Percentiles rank a stretch among this genome's conserved stretches.
Evolutionary conservation across 1,284 basidiomycete species (phyloP).

Genomic region (Stereum hirsutum): DNA sequence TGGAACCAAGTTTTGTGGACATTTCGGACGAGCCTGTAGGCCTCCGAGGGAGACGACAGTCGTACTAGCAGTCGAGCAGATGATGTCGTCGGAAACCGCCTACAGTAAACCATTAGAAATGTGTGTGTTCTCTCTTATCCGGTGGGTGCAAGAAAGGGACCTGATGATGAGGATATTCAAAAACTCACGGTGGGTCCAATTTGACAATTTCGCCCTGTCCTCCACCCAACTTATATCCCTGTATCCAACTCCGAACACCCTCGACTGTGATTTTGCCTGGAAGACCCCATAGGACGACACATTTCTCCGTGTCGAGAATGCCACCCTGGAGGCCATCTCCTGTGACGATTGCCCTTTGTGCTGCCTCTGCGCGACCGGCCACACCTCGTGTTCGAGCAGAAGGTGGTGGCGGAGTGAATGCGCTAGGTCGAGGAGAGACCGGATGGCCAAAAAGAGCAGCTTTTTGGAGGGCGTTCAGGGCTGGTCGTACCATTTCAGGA

Average conservation of each 20-base stretch:
- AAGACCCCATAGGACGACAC: constrained; percentile 53
- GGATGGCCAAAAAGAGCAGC: constrained; percentile 34
- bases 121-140: background rate
- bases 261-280: constrained; percentile 33
- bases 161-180: no score
- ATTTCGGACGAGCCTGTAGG: constrained; percentile 52
- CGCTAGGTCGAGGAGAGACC: constrained; percentile 17
- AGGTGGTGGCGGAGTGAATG: background rate
- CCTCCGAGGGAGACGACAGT: constrained; percentile 47
- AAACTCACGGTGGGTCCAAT: constrained; percentile 44
- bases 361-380: constrained; percentile 31
- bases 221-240: constrained; percentile 33
- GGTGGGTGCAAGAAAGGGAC: background rate
- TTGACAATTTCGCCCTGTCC: constrained; percentile 34
- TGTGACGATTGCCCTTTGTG: constrained; percentile 26
- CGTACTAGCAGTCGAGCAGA: constrained; percentile 41
- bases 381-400: constrained; percentile 27
- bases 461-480: constrained; percentile 30
- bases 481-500: constrained; percentile 32
- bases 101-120: no score
- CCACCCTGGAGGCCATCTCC: constrained; percentile 48
- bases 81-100: no score
- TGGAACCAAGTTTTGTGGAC: constrained; percentile 49
- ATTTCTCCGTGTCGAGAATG: constrained; percentile 33
- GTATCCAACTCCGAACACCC: constrained; percentile 32